Conservation (phyloP, 2,329 filamentous ascomycete species). For the Esteya vermicola region DNA sequence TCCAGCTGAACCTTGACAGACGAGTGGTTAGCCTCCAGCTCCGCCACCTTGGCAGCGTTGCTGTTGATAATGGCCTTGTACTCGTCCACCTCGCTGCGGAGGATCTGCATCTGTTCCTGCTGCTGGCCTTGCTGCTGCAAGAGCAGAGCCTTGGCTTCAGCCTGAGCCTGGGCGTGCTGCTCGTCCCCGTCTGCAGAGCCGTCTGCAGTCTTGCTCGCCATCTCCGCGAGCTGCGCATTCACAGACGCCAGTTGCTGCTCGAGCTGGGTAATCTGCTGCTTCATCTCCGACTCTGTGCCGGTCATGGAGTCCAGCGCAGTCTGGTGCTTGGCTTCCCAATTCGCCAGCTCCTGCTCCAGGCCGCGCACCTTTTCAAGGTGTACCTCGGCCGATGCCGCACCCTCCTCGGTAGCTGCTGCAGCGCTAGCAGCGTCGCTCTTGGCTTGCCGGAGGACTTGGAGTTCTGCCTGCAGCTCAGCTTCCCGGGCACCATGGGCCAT, state of each 20-base stretch:
- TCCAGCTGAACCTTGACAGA: slow-evolving; percentile 54
- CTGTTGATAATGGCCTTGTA: slow-evolving; percentile 61
- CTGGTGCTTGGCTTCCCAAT: slow-evolving; percentile 67
- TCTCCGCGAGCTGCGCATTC: slow-evolving; percentile 32
- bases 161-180: slow-evolving; percentile 15
- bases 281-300: slow-evolving; percentile 57
- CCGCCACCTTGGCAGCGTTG: slow-evolving; percentile 54
- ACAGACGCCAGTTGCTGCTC: slow-evolving; percentile 45
- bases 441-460: slow-evolving; percentile 51
- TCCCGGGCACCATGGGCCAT: slow-evolving; percentile 62
- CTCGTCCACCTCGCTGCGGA: slow-evolving; percentile 66
- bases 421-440: too few relatives aligned
- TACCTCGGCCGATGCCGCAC: slow-evolving; percentile 11
- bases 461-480: slow-evolving; percentile 55
- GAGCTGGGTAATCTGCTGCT: slow-evolving; percentile 57
- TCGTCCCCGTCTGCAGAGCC: slow-evolving; percentile 15
- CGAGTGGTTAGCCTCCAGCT: slow-evolving; percentile 59
- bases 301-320: slow-evolving; percentile 56
- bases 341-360: slow-evolving; percentile 56
- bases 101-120: slow-evolving; percentile 39
- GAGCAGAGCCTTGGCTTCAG: slow-evolving; percentile 31
- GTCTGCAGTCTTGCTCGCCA: slow-evolving; percentile 14
- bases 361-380: slow-evolving; percentile 46
- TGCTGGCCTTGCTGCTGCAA: slow-evolving; percentile 30
- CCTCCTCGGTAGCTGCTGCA: slow-evolving; percentile 4